Percentiles rank a stretch among this genome's conserved stretches.
Conservation (phyloP, 805 yeast genomes). For the Jamesozyma jinghongensis region DNA sequence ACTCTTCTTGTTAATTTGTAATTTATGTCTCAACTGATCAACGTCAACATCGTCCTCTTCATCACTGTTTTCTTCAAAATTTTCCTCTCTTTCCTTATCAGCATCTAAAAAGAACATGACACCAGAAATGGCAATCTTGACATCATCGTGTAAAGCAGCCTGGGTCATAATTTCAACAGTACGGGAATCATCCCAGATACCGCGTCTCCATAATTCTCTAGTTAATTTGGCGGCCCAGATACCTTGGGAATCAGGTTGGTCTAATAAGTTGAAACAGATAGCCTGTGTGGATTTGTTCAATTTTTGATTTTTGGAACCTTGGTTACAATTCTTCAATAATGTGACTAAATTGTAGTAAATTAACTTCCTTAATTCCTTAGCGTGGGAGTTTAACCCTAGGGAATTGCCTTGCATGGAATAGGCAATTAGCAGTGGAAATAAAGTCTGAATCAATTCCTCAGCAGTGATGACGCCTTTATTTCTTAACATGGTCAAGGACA, state of each 20-base stretch:
- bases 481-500: slow-evolving; percentile 79
- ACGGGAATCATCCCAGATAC: slow-evolving; percentile 95
- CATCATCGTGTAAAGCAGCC: slow-evolving; percentile 81
- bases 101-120: slow-evolving; percentile 89
- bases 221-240: slow-evolving; percentile 95
- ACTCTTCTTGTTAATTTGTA: slow-evolving; percentile 75
- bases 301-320: slow-evolving; percentile 84
- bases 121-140: slow-evolving; percentile 82
- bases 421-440: slow-evolving; percentile 73
- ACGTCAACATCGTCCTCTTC: slow-evolving; percentile 69
- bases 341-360: slow-evolving; percentile 73
- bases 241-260: slow-evolving; percentile 72
- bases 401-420: slow-evolving; percentile 45
- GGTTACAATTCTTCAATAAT: slow-evolving; percentile 70
- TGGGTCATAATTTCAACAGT: slow-evolving; percentile 97
- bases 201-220: slow-evolving; percentile 94
- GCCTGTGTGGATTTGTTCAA: slow-evolving; percentile 89
- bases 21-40: slow-evolving; percentile 64
- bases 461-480: slow-evolving; percentile 74
- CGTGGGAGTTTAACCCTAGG: slow-evolving; percentile 46
- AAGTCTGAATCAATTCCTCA: slow-evolving; percentile 71
- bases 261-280: slow-evolving; percentile 74
- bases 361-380: slow-evolving; percentile 74
- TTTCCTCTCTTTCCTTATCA: slow-evolving; percentile 70
- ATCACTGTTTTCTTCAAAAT: slow-evolving; percentile 58